Evolutionary conservation across 208 protist genomes (phyloP), one percentile per base, ranked within the genome.

Genomic region (Trypanosoma conorhini): DNA sequence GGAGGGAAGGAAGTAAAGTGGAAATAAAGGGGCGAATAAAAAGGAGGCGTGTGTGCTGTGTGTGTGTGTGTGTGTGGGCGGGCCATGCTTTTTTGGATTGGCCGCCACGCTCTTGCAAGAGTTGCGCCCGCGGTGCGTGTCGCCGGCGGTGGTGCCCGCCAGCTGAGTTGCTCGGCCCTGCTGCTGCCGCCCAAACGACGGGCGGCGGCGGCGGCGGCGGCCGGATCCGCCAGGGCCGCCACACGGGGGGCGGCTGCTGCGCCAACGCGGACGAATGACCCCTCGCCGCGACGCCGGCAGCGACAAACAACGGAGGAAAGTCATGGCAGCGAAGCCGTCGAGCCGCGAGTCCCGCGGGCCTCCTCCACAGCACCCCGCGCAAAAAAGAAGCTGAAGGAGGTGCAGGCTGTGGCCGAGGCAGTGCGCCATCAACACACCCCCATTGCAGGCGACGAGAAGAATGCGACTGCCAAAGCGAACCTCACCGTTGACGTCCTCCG

Each of bases 401-500:
- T 26, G n/a, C 17, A 7, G 15, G 0, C 31, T 62, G 57, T 17
- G 19, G 31, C 3, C 8, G 9, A 38, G 40, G 31, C 10, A 24
- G 33, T n/a, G 5, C 46, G n/a, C n/a, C n/a, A 21, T 55, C 10
- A 42, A 19, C 42, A 3, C 42, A 46, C 42, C 15, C 42, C 42
- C 42, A 46, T 15, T 38, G n/a, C 17, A 26, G 0, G 44, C 62
- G 19, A 51, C 28, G 50, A 30, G 42, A 55, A 4, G 15, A 12
- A 35, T 52, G 63, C 60, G 54, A 31, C 35, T 35, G 55, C 28
- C 7, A 61, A 30, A 0, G 5, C 22, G 22, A 30, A 3, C 13
- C 33, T 74, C 30, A 46, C 31, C 30, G 58, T 76, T 50, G 57
- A 76, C 48, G 28, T 59, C n/a, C 30, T 68, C 12, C 62, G 61